Evolutionary conservation across 2,329 filamentous ascomycete genomes (phyloP), one percentile per base, ranked within the genome.

Genomic region (Neonectria faginata): DNA sequence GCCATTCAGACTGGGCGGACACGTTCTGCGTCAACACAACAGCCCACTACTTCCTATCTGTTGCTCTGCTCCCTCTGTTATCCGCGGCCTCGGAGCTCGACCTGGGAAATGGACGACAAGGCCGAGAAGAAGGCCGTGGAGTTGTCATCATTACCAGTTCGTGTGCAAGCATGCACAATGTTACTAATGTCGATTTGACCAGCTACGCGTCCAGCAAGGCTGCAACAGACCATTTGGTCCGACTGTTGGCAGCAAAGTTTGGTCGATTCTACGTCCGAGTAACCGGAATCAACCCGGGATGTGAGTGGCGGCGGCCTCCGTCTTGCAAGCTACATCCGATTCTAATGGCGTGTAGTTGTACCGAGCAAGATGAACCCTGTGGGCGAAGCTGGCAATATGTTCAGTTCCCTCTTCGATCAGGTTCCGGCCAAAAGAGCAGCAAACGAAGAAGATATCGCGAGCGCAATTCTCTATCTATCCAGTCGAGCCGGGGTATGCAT

Each of bases 101-200:
- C 4, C 42, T 68, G 12, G 56, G 42, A 3, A 41, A 80, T 33
- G 83, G 83, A 5, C 75, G 83, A 8, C 9, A 56, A 3, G 70
- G 69, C 1, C 44, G 70, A 55, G 55, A 50, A 5, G 57, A 80
- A 27, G 83, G 84, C 8, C 76, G 83, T 7, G 84, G 83, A 0
- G 81, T 80, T 0, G 74, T 85, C 16, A 75, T 85, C 4, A 74
- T 86, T 5, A 85, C 83, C 4, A 85, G 84, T 68, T 83, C 80
- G 2, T 86, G 84, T 67, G 83, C 84, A 2, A 84, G 82, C 69
- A 81, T 85, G 79, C 83, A 85, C 63, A 85, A 85, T 70, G 80
- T 72, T 1, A 86, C 84, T 1, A 86, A 86, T 66, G 77, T 86
- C 3, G 84, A 86, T 64, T 73, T 86, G 70, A 85, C 82, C 5